These are phyloP conservation scores for Pestalotiopsis fici DNA, from an alignment of 2,329 filamentous ascomycete genomes.

Conservation along the genomic window DNA sequence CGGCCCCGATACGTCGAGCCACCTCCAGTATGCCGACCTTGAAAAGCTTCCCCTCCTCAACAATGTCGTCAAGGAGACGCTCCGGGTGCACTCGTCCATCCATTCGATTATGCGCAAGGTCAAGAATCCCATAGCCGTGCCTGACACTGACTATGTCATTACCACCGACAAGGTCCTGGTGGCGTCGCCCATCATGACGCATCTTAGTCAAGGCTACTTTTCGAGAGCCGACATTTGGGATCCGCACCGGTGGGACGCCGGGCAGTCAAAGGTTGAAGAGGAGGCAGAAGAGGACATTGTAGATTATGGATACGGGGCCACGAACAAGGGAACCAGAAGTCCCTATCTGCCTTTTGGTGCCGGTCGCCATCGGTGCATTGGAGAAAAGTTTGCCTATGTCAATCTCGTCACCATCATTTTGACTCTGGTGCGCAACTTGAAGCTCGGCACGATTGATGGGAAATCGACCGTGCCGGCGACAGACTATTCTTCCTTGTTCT, in stretches of 20 bases:
- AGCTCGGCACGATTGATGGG: conserved; percentile 57
- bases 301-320: conserved; percentile 30
- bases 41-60: conserved; percentile 61
- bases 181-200: conserved; percentile 43
- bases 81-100: conserved; percentile 71
- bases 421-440: conserved; percentile 62
- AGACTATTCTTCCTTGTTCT: conserved; percentile 59
- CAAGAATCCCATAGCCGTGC: conserved; percentile 64
- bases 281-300: conserved; percentile 17
- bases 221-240: conserved; percentile 60
- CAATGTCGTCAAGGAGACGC: conserved; percentile 71
- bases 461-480: conserved; percentile 57
- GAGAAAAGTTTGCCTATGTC: conserved; percentile 75
- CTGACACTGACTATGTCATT: conserved; percentile 56
- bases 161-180: conserved; percentile 48
- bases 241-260: conserved; percentile 62
- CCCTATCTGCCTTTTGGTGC: conserved; percentile 73
- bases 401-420: conserved; percentile 67
- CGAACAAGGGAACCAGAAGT: conserved; percentile 34
- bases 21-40: conserved; percentile 61
- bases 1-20: conserved; percentile 49
- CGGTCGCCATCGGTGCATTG: conserved; percentile 73
- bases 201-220: conserved; percentile 60
- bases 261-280: too few relatives aligned
- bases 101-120: conserved; percentile 75